Conservation (phyloP, 768 basidiomycete species). For the Plicaturopsis crispa region DNA sequence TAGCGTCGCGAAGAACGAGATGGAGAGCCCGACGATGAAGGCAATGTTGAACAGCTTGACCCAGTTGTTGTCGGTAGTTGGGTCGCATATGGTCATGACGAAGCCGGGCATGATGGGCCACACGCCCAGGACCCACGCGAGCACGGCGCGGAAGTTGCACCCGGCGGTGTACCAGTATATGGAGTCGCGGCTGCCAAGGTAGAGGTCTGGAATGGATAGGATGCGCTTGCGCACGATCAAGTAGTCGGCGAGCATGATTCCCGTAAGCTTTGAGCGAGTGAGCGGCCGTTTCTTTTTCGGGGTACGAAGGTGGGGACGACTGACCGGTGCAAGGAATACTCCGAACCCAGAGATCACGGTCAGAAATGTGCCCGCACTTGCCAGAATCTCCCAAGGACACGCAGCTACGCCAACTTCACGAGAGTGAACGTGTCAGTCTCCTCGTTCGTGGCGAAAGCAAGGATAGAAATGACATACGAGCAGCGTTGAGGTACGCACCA, state of each 20-base stretch:
- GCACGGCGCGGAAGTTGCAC: constrained; percentile 8
- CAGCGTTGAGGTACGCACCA: constrained; percentile 8
- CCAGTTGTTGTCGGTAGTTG: constrained; percentile 11
- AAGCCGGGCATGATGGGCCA: constrained; percentile 12
- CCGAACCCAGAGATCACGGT: background rate
- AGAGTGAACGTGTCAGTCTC: background rate
- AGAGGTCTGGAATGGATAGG: background rate
- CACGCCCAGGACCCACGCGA: constrained; percentile 7
- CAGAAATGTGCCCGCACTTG: background rate
- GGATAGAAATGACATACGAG: background rate
- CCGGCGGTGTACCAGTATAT: constrained; percentile 6
- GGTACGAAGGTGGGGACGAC: background rate
- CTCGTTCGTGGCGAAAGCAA: background rate
- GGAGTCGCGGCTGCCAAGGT: background rate
- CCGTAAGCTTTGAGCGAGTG: background rate
- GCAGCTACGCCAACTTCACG: background rate
- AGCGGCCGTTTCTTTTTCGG: background rate
- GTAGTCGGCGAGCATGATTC: constrained; percentile 2
- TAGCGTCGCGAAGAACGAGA: constrained; percentile 10
- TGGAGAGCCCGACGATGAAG: constrained; percentile 9
- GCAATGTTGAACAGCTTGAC: constrained; percentile 12
- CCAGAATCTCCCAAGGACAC: background rate
- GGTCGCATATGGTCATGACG: constrained; percentile 10
- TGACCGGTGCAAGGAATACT: background rate
- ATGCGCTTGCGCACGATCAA: constrained; percentile 1